A percentile compares a stretch with the other conserved stretches of the same genome.
Evolutionary conservation across 2,329 filamentous ascomycete species (phyloP).

Genomic region (Sporothrix brunneoviolacea): DNA sequence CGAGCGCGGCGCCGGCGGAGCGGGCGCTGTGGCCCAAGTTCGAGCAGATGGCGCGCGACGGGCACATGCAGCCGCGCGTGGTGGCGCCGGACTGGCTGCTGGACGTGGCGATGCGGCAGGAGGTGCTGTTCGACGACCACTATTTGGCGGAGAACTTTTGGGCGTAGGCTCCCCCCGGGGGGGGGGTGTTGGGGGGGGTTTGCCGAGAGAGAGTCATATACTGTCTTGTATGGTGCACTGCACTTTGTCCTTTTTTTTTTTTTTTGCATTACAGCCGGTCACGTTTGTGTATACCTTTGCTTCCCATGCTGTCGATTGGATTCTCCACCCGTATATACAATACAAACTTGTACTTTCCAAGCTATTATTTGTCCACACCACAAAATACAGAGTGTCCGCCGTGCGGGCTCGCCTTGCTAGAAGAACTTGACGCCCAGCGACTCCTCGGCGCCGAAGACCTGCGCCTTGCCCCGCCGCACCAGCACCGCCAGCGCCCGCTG

Average conservation of each 20-base stretch:
- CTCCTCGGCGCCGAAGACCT: constrained; percentile 86
- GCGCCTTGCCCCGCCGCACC: constrained; percentile 84
- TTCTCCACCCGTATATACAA: no score
- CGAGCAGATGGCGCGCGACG: constrained; percentile 66
- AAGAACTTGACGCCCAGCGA: constrained; percentile 96
- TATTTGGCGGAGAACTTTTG: constrained; percentile 41
- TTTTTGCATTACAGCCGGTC: not conserved
- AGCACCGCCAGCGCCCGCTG: constrained; percentile 71
- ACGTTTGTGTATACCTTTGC: no score
- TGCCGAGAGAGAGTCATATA: not conserved
- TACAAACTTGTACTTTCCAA: no score
- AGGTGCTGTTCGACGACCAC: constrained; percentile 59
- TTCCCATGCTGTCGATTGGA: no score
- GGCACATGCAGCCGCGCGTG: constrained; percentile 73
- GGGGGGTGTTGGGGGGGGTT: not conserved
- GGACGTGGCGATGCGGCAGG: constrained; percentile 81
- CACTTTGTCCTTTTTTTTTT: not conserved
- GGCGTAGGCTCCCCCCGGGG: not conserved
- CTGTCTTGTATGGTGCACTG: no score
- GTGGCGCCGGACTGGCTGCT: constrained; percentile 86
- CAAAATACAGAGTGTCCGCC: no score
- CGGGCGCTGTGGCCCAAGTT: constrained; percentile 74
- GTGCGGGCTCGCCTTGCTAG: no score
- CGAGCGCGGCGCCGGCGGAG: constrained; percentile 60
- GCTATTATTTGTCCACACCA: no score